Percentiles rank a stretch among this genome's conserved stretches.
Conservation (phyloP, 225 moss, liverwort and hornwort genomes). For the Lunularia cruciata region DNA sequence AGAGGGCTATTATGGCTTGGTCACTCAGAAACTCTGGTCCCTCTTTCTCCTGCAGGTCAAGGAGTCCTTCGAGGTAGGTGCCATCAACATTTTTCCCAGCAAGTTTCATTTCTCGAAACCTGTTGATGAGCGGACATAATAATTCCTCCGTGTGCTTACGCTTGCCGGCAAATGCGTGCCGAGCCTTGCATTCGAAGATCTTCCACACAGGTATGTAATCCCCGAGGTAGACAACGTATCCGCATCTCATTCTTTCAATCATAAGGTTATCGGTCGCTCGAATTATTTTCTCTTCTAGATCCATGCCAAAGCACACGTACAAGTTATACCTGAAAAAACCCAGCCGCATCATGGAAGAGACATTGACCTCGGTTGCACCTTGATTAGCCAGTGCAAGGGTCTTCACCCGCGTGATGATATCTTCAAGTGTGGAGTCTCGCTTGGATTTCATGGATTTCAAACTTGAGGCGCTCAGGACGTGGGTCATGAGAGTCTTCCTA, state of each 20-base stretch:
- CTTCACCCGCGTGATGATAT: not conserved
- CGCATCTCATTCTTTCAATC: not conserved
- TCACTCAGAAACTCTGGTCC: not conserved
- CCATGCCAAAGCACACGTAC: not conserved
- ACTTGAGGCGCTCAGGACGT: not conserved
- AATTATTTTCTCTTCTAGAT: not conserved
- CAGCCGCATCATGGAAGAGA: not conserved
- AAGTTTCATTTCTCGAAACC: too few relatives aligned
- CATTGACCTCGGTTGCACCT: not conserved
- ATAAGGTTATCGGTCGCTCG: not conserved
- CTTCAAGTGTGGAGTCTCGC: not conserved
- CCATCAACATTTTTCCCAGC: not conserved
- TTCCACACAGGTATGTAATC: slow-evolving; percentile 5
- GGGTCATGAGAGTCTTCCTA: not conserved
- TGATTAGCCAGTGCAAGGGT: not conserved
- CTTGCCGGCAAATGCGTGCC: not conserved
- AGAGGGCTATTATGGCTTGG: not conserved
- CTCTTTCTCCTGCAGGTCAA: not conserved
- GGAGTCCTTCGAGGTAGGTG: not conserved
- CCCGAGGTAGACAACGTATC: not conserved
- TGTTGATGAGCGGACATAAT: not conserved
- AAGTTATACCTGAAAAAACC: not conserved
- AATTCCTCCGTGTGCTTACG: not conserved
- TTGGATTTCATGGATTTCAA: not conserved
- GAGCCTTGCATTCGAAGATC: not conserved